These are phyloP conservation scores for Ceratobasidium sp. DNA, from an alignment of 1,284 basidiomycete genomes.

Conservation along the genomic window DNA sequence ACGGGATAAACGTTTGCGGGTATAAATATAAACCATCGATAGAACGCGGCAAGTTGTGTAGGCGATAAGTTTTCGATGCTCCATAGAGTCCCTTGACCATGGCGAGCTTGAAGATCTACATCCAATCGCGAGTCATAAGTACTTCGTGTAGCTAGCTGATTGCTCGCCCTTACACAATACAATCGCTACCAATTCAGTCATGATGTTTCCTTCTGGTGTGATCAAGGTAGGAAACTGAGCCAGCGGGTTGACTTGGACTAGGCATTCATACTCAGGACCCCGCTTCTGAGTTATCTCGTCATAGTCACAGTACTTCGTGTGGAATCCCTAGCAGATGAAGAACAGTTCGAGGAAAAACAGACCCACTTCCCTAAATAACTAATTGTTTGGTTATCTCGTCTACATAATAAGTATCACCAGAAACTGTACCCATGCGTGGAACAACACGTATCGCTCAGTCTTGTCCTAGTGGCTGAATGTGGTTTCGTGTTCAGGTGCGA, in stretches of 20 bases:
- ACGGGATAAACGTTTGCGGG: constrained; percentile 37
- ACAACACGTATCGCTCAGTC: neutral
- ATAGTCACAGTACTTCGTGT: constrained; percentile 36
- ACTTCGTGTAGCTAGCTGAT: neutral
- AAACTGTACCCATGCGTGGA: neutral
- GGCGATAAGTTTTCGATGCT: constrained; percentile 10
- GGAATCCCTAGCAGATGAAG: constrained; percentile 24
- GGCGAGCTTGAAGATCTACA: constrained; percentile 35
- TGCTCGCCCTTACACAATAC: constrained; percentile 21
- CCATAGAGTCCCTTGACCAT: constrained; percentile 37
- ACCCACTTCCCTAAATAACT: neutral
- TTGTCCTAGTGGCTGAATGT: neutral
- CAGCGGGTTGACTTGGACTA: constrained; percentile 38
- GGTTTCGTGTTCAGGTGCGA: neutral
- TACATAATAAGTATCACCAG: too few species aligned
- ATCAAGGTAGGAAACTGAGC: constrained; percentile 41
- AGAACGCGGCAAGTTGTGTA: constrained; percentile 36
- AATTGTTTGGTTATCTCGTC: too few species aligned
- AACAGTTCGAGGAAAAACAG: neutral
- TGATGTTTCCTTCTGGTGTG: constrained; percentile 32
- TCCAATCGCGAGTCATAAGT: neutral
- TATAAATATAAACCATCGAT: constrained; percentile 38
- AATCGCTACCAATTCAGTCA: constrained; percentile 40
- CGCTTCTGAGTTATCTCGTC: constrained; percentile 18
- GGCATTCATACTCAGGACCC: constrained; percentile 5